Evolutionary conservation across 2,329 filamentous ascomycete genomes (phyloP).

Genomic region (Tympanopsis confertula): DNA sequence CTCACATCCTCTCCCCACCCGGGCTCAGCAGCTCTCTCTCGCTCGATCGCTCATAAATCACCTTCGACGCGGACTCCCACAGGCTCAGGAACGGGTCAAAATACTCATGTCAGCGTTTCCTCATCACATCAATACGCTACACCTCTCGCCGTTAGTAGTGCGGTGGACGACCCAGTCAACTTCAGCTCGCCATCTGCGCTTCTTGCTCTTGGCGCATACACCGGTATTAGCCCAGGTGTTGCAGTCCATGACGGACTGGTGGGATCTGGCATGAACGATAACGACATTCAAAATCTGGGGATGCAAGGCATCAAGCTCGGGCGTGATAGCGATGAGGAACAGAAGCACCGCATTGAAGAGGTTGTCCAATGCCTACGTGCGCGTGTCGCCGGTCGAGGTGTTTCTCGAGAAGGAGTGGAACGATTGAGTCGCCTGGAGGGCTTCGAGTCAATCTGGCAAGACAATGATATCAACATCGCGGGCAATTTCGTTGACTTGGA

Average conservation of each 20-base stretch:
- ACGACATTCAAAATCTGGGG: conserved; percentile 22
- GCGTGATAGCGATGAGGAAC: conserved; percentile 26
- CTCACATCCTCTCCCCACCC: conserved; percentile 28
- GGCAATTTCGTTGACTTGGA: conserved; percentile 31
- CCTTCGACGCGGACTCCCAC: conserved; percentile 29
- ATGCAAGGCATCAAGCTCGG: conserved; percentile 23
- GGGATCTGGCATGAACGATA: conserved; percentile 20
- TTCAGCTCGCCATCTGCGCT: conserved; percentile 30
- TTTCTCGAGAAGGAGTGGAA: conserved; percentile 28
- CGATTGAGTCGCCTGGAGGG: conserved; percentile 25
- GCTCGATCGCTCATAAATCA: conserved; percentile 27
- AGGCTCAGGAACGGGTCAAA: conserved; percentile 19
- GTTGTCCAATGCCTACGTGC: conserved; percentile 24
- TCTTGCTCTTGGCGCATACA: conserved; percentile 25
- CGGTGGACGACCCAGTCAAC: conserved; percentile 24
- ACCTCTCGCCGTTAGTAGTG: conserved; percentile 20
- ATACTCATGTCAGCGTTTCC: conserved; percentile 14
- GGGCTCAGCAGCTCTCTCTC: conserved; percentile 22
- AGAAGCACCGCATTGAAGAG: conserved; percentile 23
- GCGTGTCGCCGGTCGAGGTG: conserved; percentile 25
- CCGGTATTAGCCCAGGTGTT: conserved; percentile 24
- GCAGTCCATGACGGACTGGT: conserved; percentile 21
- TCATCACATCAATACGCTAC: conserved; percentile 28
- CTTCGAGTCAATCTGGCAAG: conserved; percentile 31
- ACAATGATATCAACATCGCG: conserved; percentile 29